These are phyloP conservation scores for Fennellomyces sp. DNA, from an alignment of 371 early-diverging fungal species.

Conservation along the genomic window DNA sequence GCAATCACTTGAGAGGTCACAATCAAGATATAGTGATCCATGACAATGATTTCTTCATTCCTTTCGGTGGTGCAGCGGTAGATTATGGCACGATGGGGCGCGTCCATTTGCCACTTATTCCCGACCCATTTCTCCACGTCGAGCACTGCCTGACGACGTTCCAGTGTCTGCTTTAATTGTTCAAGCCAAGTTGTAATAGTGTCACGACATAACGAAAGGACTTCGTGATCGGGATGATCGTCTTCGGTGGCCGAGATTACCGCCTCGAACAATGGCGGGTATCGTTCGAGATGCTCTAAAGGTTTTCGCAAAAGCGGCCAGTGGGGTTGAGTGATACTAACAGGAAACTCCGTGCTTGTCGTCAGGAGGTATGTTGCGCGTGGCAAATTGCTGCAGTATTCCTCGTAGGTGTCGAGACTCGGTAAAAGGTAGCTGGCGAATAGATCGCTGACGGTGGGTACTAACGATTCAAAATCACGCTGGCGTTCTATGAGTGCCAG, in stretches of 20 bases:
- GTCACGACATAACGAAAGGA: not conserved
- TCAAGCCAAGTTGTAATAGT: not conserved
- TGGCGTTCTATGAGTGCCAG: not conserved
- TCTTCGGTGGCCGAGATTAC: not conserved
- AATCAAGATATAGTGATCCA: not conserved
- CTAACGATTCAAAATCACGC: not conserved
- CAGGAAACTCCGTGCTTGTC: not conserved
- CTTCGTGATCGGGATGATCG: not conserved
- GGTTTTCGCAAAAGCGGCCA: not conserved
- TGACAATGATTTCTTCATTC: not conserved
- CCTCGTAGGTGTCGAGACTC: not conserved
- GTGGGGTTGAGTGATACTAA: not conserved
- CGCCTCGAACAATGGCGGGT: not conserved
- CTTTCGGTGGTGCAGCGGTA: not conserved
- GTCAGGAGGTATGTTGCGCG: not conserved
- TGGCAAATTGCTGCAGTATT: not conserved
- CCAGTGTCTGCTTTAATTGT: not conserved
- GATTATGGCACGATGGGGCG: not conserved
- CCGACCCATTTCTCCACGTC: slow-evolving; percentile 1
- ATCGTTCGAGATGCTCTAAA: not conserved
- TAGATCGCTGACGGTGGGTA: not conserved
- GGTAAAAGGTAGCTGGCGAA: not conserved
- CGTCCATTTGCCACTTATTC: not conserved
- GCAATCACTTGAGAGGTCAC: not conserved
- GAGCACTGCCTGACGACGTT: not conserved